These are phyloP conservation scores for Cladophialophora psammophila DNA, from an alignment of 2,329 filamentous ascomycete species.

Conservation along the genomic window DNA sequence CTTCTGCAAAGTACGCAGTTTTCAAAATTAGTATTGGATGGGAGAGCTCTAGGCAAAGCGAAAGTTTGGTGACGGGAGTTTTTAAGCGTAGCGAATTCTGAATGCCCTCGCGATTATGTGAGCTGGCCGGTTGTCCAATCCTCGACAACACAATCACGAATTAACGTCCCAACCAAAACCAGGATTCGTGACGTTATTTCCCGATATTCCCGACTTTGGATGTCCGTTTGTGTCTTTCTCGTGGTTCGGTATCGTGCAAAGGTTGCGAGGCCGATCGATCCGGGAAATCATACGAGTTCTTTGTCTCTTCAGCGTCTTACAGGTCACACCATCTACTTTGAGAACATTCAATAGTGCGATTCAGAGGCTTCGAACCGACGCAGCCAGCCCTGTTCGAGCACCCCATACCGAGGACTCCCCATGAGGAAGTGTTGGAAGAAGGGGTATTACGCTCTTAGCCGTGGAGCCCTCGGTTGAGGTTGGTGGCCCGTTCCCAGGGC, in stretches of 20 bases:
- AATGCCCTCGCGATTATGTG: constrained; percentile 14
- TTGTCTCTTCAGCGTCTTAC: background rate
- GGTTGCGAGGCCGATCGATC: background rate
- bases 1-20: background rate
- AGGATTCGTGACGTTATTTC: background rate
- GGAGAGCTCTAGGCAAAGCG: background rate
- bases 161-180: background rate
- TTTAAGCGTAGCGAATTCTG: background rate
- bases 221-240: background rate
- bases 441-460: background rate
- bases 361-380: background rate
- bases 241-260: background rate
- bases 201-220: background rate
- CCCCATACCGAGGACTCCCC: background rate
- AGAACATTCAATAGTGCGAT: background rate
- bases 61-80: background rate
- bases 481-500: background rate
- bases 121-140: constrained; percentile 1
- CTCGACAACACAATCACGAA: background rate
- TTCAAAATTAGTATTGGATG: background rate
- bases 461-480: background rate
- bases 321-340: background rate
- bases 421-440: background rate
- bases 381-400: background rate
- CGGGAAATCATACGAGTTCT: background rate